Evolutionary conservation across 2,329 filamentous ascomycete genomes (phyloP), one percentile per base, ranked within the genome.

Genomic region (Colletotrichum liaoningense): DNA sequence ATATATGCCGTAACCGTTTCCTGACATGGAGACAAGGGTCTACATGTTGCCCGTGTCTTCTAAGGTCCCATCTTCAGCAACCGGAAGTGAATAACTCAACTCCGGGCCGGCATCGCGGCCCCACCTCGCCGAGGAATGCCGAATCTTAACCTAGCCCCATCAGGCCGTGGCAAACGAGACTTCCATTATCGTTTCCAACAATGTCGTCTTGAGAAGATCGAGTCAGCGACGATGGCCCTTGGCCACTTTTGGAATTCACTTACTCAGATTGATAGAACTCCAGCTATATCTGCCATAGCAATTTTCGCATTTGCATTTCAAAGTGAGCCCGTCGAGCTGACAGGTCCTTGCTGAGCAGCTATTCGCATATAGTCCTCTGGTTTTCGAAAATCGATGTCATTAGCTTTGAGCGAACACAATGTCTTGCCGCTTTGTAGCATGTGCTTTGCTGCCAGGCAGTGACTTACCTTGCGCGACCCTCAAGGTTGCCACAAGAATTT

Each of bases 331-430:
- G 22, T 55, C 52, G 24, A 55, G 16, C 11, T 1, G 6, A 26
- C 22, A 55, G 1, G n/a, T 2, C 11, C n/a, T 24, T 11, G 22
- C 24, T 2, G 24, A 11, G 22, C 52, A 55, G 2, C 22, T 22
- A 1, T 55, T 12, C 14, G n/a, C 11, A 4, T 26, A 55, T 28
- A 1, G 2, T 26, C 52, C 52, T 7, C 52, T 55, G 5, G 11
- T 2, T 5, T 14, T 2, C 8, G 3, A 54, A 54, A 9, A 9
- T 11, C 9, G 2, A 0, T 2, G 1, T 5, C 1, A 6, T 55
- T 55, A 55, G 52, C 24, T 16, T 16, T 1, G 4, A 4, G 52
- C 3, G 22, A 28, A 55, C 2, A 14, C 19, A 11, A n/a, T 9
- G 42, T 49, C 6, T 9, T 46, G 16, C 42, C 2, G 3, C 42